A percentile compares a stretch with the other conserved stretches of the same genome.
Evolutionary conservation across 2,329 filamentous ascomycete species (phyloP).

Genomic region (Venturia effusa): DNA sequence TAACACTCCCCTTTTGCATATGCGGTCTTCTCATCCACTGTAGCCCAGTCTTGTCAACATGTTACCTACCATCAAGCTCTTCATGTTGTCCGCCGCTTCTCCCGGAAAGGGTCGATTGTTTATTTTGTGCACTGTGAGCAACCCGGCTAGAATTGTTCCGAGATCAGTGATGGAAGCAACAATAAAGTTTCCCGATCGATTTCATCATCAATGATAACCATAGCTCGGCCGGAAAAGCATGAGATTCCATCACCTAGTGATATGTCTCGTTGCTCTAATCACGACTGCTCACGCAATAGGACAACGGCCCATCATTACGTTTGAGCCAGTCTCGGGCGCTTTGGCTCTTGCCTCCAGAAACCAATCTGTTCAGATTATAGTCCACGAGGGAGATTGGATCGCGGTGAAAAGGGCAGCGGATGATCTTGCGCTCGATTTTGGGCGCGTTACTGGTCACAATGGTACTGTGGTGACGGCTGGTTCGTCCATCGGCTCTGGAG

Average conservation of each 20-base stretch:
- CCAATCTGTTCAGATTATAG: background rate
- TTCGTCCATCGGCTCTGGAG: conserved; percentile 8
- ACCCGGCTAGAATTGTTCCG: background rate
- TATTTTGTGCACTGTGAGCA: background rate
- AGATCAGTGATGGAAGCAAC: background rate
- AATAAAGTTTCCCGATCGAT: too few relatives aligned
- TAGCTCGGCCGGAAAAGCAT: background rate
- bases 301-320: background rate
- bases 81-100: background rate
- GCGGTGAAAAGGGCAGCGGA: conserved; percentile 37
- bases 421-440: conserved; percentile 59
- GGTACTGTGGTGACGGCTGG: conserved; percentile 32
- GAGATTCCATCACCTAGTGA: background rate
- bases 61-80: background rate
- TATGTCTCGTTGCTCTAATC: background rate
- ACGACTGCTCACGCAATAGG: background rate
- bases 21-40: background rate
- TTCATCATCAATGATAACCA: too few relatives aligned
- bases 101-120: background rate
- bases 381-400: background rate
- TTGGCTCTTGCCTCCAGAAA: background rate
- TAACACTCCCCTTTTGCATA: too few relatives aligned
- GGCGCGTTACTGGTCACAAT: conserved; percentile 57
- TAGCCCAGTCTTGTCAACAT: too few relatives aligned
- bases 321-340: background rate